A percentile compares a stretch with the other conserved stretches of the same genome.
These are phyloP conservation scores for Cytospora piceae DNA, from an alignment of 2,329 filamentous ascomycete species.

Conservation along the genomic window DNA sequence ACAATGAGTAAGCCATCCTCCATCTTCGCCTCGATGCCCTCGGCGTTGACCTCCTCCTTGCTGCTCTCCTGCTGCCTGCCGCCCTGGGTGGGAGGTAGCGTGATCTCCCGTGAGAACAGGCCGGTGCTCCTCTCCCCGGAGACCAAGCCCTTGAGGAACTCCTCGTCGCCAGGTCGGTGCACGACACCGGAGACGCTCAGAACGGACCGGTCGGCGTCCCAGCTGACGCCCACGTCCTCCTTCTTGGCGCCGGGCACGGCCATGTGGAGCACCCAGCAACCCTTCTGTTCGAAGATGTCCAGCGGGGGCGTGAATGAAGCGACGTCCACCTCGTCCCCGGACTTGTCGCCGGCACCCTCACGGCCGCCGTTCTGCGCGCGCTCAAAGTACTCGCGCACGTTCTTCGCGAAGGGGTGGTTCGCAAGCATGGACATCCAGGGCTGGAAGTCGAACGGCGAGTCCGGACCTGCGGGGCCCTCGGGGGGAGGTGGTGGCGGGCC, in stretches of 20 bases:
- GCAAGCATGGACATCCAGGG: conserved; percentile 46
- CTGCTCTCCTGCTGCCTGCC: conserved; percentile 38
- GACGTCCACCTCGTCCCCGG: conserved; percentile 35
- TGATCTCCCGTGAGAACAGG: conserved; percentile 72
- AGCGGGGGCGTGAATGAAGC: conserved; percentile 65
- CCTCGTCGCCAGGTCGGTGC: conserved; percentile 72
- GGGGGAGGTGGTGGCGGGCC: conserved; percentile 33
- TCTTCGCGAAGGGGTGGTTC: conserved; percentile 48
- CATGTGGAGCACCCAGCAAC: conserved; percentile 67
- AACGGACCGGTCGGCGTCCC: conserved; percentile 68
- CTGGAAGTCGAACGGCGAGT: conserved; percentile 42
- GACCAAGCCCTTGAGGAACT: conserved; percentile 65
- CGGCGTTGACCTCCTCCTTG: conserved; percentile 66
- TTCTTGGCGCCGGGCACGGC: conserved; percentile 80
- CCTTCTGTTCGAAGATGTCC: conserved; percentile 71
- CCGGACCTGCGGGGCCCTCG: conserved; percentile 30
- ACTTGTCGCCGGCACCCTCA: conserved; percentile 25
- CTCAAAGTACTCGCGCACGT: conserved; percentile 46
- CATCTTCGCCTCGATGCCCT: conserved; percentile 73
- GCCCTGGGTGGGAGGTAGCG: conserved; percentile 53
- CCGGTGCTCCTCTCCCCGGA: conserved; percentile 72
- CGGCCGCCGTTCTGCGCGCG: conserved; percentile 33
- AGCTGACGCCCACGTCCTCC: conserved; percentile 76
- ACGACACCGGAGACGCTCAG: conserved; percentile 74
- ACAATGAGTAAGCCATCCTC: conserved; percentile 78